A percentile compares a stretch with the other conserved stretches of the same genome.
Conservation (phyloP, 805 yeast genomes). For the Zygosaccharomyces gambellarensis region DNA sequence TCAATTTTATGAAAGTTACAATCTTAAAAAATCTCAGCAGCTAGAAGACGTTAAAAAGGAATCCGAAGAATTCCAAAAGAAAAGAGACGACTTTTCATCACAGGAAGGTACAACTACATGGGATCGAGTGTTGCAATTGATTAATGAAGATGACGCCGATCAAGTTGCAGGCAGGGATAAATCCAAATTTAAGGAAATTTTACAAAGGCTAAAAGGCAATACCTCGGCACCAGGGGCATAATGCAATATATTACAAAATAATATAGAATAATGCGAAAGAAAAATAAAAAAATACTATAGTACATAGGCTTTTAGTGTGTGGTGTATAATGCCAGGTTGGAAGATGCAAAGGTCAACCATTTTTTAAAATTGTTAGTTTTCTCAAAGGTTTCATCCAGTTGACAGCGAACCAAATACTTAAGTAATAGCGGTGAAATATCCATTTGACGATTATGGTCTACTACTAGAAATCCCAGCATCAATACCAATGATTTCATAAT, state of each 20-base stretch:
- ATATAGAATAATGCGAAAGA: background rate
- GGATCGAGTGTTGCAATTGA: constrained; percentile 59
- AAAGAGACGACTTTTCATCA: constrained; percentile 71
- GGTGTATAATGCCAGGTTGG: constrained; percentile 18
- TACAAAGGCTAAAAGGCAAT: constrained; percentile 62
- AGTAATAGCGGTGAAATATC: constrained; percentile 20
- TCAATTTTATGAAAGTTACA: constrained; percentile 88
- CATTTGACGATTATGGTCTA: constrained; percentile 21
- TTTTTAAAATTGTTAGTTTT: constrained; percentile 2
- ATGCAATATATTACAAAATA: constrained; percentile 13
- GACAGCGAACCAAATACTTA: constrained; percentile 16
- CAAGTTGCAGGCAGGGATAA: constrained; percentile 53
- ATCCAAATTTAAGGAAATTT: constrained; percentile 61
- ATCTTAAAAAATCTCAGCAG: constrained; percentile 70
- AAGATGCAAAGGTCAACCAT: constrained; percentile 11
- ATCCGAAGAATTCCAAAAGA: constrained; percentile 63
- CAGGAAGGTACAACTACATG: constrained; percentile 76
- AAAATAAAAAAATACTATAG: constrained; percentile 40
- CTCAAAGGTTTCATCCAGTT: constrained; percentile 5
- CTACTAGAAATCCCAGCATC: constrained; percentile 20
- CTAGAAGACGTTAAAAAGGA: constrained; percentile 59
- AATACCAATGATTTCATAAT: constrained; percentile 20
- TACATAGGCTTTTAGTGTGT: constrained; percentile 2
- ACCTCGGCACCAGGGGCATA: constrained; percentile 71
- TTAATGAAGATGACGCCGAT: constrained; percentile 43